Percentiles rank a stretch among this genome's conserved stretches.
Evolutionary conservation across 768 basidiomycete genomes (phyloP).

Genomic region (Tremella fuciformis): DNA sequence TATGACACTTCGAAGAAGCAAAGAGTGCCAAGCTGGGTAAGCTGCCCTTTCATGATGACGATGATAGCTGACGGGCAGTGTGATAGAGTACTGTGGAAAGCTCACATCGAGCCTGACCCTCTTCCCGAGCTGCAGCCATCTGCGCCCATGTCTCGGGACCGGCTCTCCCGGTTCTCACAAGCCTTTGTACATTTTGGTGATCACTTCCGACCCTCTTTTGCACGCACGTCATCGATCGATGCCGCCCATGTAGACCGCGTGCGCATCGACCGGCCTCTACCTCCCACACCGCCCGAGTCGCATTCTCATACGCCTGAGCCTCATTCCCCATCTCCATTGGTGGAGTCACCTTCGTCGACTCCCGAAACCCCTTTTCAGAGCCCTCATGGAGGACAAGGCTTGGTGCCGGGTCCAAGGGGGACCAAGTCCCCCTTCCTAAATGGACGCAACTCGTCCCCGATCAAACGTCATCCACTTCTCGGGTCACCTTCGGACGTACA

Average conservation of each 20-base stretch:
- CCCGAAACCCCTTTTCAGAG: background rate
- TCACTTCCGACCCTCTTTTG: conserved; percentile 25
- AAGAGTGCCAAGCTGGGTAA: conserved; percentile 51
- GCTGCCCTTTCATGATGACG: conserved; percentile 9
- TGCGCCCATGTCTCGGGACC: conserved; percentile 12
- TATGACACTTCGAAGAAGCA: conserved; percentile 52
- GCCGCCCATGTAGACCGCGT: conserved; percentile 25
- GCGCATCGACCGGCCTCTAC: conserved; percentile 10
- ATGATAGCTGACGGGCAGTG: conserved; percentile 30
- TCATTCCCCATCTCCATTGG: conserved; percentile 4
- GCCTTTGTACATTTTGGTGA: conserved; percentile 31
- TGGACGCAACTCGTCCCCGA: background rate
- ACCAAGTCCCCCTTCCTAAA: background rate
- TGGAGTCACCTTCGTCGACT: conserved; percentile 12
- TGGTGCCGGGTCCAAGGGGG: background rate
- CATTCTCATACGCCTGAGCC: background rate
- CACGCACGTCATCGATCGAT: conserved; percentile 29
- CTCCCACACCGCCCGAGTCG: conserved; percentile 9
- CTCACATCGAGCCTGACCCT: conserved; percentile 37
- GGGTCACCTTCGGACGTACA: conserved; percentile 15
- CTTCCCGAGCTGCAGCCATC: conserved; percentile 5
- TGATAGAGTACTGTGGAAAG: conserved; percentile 51
- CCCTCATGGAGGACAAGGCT: background rate
- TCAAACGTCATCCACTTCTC: background rate
- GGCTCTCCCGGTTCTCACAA: conserved; percentile 27